A percentile compares a stretch with the other conserved stretches of the same genome.
phyloP scores from a whole-genome alignment of 257 asterid species.

The Nicotiana paniculata region DNA sequence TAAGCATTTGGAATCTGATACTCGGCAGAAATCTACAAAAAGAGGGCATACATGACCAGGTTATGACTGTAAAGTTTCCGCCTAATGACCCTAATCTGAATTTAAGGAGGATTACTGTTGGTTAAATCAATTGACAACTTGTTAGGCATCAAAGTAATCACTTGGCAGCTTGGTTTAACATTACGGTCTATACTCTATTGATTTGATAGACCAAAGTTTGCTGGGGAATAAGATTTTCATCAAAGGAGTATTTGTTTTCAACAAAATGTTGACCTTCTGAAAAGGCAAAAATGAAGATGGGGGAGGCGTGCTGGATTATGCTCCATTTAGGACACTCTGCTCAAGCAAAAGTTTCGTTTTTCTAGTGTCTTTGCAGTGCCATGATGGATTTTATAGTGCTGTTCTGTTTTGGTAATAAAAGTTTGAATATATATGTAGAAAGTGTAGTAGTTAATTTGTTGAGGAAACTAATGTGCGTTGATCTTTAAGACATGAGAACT shows the following conservation, averaged over 20 bases:
- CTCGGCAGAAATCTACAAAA: not conserved
- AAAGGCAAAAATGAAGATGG: not conserved
- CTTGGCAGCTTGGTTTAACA: not conserved
- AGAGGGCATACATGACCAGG: slow-evolving; percentile 1
- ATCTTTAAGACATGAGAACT: not conserved
- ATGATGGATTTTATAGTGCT: not conserved
- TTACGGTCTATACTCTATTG: not conserved
- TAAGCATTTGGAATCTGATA: not conserved
- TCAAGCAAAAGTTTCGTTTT: not conserved
- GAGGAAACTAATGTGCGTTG: not conserved
- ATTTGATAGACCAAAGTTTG: not conserved
- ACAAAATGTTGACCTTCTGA: not conserved
- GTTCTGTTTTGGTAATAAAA: not conserved
- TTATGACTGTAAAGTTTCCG: not conserved
- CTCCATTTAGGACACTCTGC: not conserved
- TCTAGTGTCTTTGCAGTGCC: not conserved
- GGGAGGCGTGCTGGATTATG: not conserved
- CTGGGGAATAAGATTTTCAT: not conserved
- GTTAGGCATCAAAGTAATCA: not conserved
- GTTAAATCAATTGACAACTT: not conserved
- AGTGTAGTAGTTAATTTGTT: not conserved
- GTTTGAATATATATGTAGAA: not conserved
- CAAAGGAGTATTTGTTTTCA: not conserved
- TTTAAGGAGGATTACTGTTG: not conserved
- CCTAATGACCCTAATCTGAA: not conserved